Percentiles rank a stretch among this genome's conserved stretches.
phyloP scores from a whole-genome alignment of 1,284 basidiomycete species.

The Sanguinoderma infundibulare region DNA sequence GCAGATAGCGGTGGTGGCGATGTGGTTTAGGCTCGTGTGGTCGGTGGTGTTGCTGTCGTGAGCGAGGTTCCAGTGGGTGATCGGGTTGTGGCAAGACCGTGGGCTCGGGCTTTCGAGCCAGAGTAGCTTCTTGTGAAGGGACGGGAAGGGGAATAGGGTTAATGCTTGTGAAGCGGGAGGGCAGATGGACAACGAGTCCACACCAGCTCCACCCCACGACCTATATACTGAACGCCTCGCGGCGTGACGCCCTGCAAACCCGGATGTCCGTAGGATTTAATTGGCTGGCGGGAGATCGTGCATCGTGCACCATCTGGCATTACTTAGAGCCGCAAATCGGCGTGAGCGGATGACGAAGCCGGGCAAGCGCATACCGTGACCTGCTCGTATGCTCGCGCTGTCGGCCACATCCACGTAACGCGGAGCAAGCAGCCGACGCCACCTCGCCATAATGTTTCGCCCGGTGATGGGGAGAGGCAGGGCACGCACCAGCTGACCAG shows the following conservation, averaged over 20 bases:
- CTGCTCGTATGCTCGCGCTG: not conserved
- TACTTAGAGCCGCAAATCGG: slow-evolving; percentile 1
- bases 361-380: slow-evolving; percentile 3
- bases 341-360: slow-evolving; percentile 6
- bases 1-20: not conserved
- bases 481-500: slow-evolving; percentile 18
- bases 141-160: not conserved
- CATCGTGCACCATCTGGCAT: slow-evolving; percentile 4
- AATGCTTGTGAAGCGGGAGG: not conserved
- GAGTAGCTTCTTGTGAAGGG: not conserved
- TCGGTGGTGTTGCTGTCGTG: not conserved
- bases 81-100: not conserved
- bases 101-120: not conserved
- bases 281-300: slow-evolving; percentile 2
- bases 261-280: slow-evolving; percentile 3
- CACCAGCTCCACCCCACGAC: not conserved
- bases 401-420: slow-evolving; percentile 12
- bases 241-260: slow-evolving; percentile 1
- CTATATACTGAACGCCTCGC: slow-evolving; percentile 13
- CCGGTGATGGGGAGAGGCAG: not conserved
- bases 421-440: slow-evolving; percentile 16
- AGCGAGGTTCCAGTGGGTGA: not conserved
- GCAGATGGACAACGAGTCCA: not conserved
- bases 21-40: not conserved
- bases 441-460: slow-evolving; percentile 5